Base-by-base conservation (phyloP, 108 stramenopile genomes). In the Fragilariopsis cylindrus region DNA sequence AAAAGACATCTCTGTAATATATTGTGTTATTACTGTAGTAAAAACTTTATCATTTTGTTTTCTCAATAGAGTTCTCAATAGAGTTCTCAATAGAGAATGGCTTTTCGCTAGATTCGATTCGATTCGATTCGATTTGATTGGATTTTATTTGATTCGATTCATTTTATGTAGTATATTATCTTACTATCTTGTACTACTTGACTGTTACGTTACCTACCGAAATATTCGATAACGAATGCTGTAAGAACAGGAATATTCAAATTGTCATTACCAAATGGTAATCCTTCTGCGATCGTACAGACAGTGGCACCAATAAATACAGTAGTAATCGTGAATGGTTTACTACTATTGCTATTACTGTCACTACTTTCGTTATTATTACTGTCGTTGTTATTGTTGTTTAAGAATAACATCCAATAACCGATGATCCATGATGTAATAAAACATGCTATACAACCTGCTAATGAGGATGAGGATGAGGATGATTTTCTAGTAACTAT, bases 201-300 rank as follows among this genome's bases (percentile, higher is more conserved):
- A 30, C 30, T 2, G 30, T 30, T 30, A 30, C 30, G 30, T 30
- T 30, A 30, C 30, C 30, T 30, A 30, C 30, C 75, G 18, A 75
- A 11, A 7, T 41, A 18, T 8, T 80, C 72, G 15, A 84, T 76
- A 8, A 58, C 75, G 2, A 73, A 42, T 9, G 82, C 84, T 44
- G 87, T 88, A 0, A 79, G 19, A 12, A 88, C 41, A 4, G 87
- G 87, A 58, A 88, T 85, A 16, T 76, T 70, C 46, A 88, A 64
- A 63, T 88, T 88, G 81, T 88, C 87, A 50, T 88, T 82, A 4
- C 77, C 87, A 47, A 73, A 70, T 4, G 84, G 83, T 6, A 81
- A 48, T 4, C 75, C 81, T 52, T 88, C 87, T 7, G 84, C 87
- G 21, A 84, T 41, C 3, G 84, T 84, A 73, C 87, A 88, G 3